Evolutionary conservation across 768 basidiomycete genomes (phyloP).

Genomic region (Kwoniella newhampshirensis): DNA sequence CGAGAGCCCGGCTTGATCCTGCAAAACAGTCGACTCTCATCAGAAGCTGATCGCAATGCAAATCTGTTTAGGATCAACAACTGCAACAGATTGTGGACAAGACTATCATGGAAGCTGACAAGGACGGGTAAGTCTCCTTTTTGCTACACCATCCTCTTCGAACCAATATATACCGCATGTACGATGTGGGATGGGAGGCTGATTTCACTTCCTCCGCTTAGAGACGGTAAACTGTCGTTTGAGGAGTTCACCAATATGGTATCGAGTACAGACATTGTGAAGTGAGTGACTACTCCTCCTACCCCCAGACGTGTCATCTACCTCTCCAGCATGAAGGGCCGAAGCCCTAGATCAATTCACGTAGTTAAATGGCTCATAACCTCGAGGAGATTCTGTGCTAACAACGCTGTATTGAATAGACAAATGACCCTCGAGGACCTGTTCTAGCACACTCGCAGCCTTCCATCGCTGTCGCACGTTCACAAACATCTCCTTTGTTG

Average conservation of each 20-base stretch:
- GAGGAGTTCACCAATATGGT: constrained; percentile 97
- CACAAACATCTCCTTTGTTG: too few relatives aligned
- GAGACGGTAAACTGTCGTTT: constrained; percentile 92
- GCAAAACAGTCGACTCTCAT: neutral
- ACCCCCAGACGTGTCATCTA: neutral
- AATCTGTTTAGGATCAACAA: constrained; percentile 79
- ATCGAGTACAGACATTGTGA: constrained; percentile 96
- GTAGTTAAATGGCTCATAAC: too few relatives aligned
- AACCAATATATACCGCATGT: neutral
- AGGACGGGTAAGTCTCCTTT: constrained; percentile 64
- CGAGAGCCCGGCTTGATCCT: too few relatives aligned
- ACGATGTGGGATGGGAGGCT: neutral
- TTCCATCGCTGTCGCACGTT: too few relatives aligned
- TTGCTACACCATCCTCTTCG: neutral
- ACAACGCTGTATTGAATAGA: constrained; percentile 10
- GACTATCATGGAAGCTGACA: constrained; percentile 99
- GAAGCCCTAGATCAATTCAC: too few relatives aligned
- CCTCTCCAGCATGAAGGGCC: too few relatives aligned
- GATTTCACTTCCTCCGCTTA: constrained; percentile 10
- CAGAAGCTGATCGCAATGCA: too few relatives aligned
- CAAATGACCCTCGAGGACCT: constrained; percentile 51
- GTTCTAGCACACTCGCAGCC: too few relatives aligned
- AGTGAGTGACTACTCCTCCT: constrained; percentile 55
- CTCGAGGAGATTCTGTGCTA: neutral
- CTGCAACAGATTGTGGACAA: constrained; percentile 99